phyloP scores from a whole-genome alignment of 1,139 yeast species.

The Sugiyamaella paludigena region DNA sequence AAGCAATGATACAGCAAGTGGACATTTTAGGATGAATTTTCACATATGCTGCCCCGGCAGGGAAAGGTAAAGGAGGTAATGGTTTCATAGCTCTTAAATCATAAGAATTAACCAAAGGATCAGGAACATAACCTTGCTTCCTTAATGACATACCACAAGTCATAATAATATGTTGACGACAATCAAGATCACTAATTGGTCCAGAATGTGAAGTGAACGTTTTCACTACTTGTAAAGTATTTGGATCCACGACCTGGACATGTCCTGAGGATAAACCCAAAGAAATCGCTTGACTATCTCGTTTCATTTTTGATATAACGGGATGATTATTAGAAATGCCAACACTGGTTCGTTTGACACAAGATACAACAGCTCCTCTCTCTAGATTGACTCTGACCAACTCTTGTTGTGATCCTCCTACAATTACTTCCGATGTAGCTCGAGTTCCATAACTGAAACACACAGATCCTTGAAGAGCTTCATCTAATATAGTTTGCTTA shows the following conservation, averaged over 20 bases:
- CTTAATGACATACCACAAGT: conserved; percentile 80
- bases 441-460: conserved; percentile 34
- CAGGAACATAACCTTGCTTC: conserved; percentile 52
- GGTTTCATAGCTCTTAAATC: conserved; percentile 75
- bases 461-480: conserved; percentile 29
- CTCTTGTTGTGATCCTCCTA: conserved; percentile 47
- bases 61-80: conserved; percentile 78
- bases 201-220: conserved; percentile 74
- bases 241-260: conserved; percentile 76
- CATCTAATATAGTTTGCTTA: conserved; percentile 32
- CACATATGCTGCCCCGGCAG: conserved; percentile 85
- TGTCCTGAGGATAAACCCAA: conserved; percentile 68
- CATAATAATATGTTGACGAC: conserved; percentile 70
- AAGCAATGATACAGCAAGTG: conserved; percentile 70
- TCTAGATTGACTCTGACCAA: conserved; percentile 61
- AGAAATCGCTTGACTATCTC: conserved; percentile 46
- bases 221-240: conserved; percentile 52
- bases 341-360: conserved; percentile 7
- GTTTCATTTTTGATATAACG: conserved; percentile 42
- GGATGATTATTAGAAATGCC: conserved; percentile 18
- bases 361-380: conserved; percentile 43
- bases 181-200: conserved; percentile 71
- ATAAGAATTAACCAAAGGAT: conserved; percentile 79
- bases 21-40: conserved; percentile 85
- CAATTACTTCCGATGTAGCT: conserved; percentile 43